Base-by-base conservation (phyloP, 23 red algal species). In the Chondrus crispus region DNA sequence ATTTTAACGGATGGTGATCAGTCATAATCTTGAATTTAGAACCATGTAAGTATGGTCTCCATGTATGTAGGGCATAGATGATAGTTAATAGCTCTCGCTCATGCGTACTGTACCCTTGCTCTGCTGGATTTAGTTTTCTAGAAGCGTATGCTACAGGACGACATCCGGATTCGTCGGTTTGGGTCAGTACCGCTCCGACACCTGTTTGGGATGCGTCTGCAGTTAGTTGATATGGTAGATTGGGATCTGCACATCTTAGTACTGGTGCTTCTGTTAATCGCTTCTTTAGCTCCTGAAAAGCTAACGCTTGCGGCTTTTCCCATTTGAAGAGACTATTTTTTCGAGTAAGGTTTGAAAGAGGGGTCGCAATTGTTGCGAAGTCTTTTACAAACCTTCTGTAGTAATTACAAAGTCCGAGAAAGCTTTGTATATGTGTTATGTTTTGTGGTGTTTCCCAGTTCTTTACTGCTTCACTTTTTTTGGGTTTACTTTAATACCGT, bases 311-410 rank as follows among this genome's bases (percentile, higher is more conserved):
- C 38, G 35, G 1, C 9, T 40, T 0, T 24, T 76, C 43, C 70
- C 29, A 76, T 36, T 24, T 38, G 70, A 76, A 76, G 20, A 36
- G 22, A 20, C 22, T 37, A 6, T 10, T 9, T 76, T 43, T 39
- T 76, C 11, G 28, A 66, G 60, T 66, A 20, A 53, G 38, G 38
- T 2, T 8, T 76, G 70, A 1, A 40, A 76, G 24, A 43, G 2
- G 29, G 20, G 11, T n/a, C 35, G 41, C 70, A 36, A 76, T 46
- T n/a, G 24, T 76, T 76, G 70, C 1, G 70, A 58, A 62, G 10
- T 83, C 58, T 58, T 83, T 30, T 39, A 83, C 32, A 63, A 66
- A 83, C 32, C 46, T 57, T 28, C 46, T 57, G 78, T 83, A 83
- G 40, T 41, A 83, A 63, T 63, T 83, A 37, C 29, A 36, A 39